Evolutionary conservation across 1,284 basidiomycete species (phyloP), one percentile per base, ranked within the genome.

Genomic region (Mycena citricolor): DNA sequence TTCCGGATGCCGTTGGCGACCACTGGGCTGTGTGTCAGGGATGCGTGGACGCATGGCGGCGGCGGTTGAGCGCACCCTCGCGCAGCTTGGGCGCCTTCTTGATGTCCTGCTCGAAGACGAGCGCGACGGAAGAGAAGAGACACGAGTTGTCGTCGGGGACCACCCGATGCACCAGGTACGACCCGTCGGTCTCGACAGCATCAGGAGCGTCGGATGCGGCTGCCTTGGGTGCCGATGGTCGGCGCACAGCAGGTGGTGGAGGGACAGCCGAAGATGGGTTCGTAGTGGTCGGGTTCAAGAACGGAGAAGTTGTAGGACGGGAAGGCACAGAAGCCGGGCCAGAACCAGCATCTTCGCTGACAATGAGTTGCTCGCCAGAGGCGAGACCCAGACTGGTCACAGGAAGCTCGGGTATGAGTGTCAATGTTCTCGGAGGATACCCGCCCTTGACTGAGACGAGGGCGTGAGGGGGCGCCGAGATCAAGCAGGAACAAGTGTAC

Each of bases 101-200:
- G 12, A 87, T 84, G 39, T 81, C 80, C 55, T 93, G 90, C 60
- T 87, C 83, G 56, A 97, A 91, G 4, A 94, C 72, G 31, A 95
- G 71, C 4, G 86, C 89, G 25, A 92, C 70, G 2, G 91, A 83
- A 4, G 86, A 87, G 68, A 97, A 97, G 26, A 97, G 70, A 64
- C 94, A 97, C 4, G 90, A 90, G 56, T 95, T 97, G 65, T 94
- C 91, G 59, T 95, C 92, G 11, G 91, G 92, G 8, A 94, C 90
- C 42, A 92, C 73, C 79, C 91, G 47, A 10, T 12, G 8, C 51
- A n/a, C 45, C n/a, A 39, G 17, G 48, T 11, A 44, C 20, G 16
- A 36, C n/a, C 14, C 29, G 29, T 28, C 12, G 42, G 21, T 36
- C 33, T 31, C 25, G 24, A 20, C 13, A 21, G 13, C 41, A 11